Evolutionary conservation across 768 basidiomycete species (phyloP).

Genomic region (Cystoderma amianthinum): DNA sequence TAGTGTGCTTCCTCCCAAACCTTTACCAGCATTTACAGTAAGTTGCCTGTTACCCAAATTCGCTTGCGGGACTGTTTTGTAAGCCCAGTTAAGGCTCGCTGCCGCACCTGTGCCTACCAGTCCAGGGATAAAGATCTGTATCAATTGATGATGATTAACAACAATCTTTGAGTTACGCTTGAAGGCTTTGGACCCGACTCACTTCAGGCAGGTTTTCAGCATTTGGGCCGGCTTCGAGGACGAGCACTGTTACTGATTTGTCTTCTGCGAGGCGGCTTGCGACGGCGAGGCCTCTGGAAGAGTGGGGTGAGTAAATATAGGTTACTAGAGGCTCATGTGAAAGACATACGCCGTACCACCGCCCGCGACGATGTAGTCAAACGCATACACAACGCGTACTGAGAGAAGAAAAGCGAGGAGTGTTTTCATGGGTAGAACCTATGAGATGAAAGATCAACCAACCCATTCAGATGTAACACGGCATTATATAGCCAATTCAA

Average conservation of each 20-base stretch:
- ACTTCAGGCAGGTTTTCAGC: conserved; percentile 28
- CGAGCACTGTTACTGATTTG: conserved; percentile 16
- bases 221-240: conserved; percentile 32
- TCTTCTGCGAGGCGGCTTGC: conserved; percentile 27
- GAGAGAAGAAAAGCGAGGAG: too few species aligned
- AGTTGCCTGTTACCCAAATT: too few species aligned
- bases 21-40: too few species aligned
- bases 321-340: conserved; percentile 6
- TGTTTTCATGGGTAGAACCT: too few species aligned
- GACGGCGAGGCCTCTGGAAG: conserved; percentile 22
- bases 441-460: too few species aligned
- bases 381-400: conserved; percentile 2
- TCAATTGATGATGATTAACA: too few species aligned
- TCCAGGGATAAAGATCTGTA: conserved; percentile 21
- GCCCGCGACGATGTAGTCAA: conserved; percentile 25
- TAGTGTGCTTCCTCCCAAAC: too few species aligned
- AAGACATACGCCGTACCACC: conserved; percentile 22
- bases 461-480: too few species aligned
- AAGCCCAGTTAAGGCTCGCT: conserved; percentile 54
- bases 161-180: too few species aligned
- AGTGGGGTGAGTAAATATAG: background rate
- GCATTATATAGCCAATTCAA: too few species aligned
- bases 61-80: conserved; percentile 33
- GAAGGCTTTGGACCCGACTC: too few species aligned
- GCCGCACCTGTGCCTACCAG: conserved; percentile 19